Base-by-base conservation (phyloP, 805 yeast genomes). In the Candida germanica region DNA sequence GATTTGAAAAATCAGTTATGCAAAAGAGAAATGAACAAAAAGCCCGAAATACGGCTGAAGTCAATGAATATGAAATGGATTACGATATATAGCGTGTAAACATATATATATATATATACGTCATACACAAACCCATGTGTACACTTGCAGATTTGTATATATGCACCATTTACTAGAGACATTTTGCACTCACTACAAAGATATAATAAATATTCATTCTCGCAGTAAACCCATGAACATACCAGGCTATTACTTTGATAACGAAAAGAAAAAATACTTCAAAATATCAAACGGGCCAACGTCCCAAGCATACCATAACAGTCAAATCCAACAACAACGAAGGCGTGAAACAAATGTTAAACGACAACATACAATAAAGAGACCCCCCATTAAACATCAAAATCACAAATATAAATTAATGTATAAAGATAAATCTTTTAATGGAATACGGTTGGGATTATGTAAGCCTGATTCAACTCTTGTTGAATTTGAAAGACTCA, bases 1-100 rank as follows among this genome's bases (percentile, higher is more conserved):
- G 96, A 3, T 89, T 84, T 58, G 98, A 89, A 53, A 65, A 61
- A 32, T 64, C 71, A 36, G 73, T 84, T 69, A 69, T 84, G 44
- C 66, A 55, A 22, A 55, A 56, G 35, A 40, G 61, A 17, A 59
- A 50, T 21, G 63, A 62, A 27, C 32, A n/a, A 6, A 25, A 39
- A 19, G 34, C 42, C 3, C 10, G 14, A 56, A 29, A 66, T 52
- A 47, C 68, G 59, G 38, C 54, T 3, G 47, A 56, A 10, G 70
- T 39, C 13, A 42, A 47, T 15, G 45, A 38, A 17, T 53, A 53
- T 36, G 56, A 47, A 14, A 29, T 42, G 36, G 51, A 47, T 24
- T 45, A 25, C 34, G 49, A 45, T 21, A n/a, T n/a, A n/a, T n/a
- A n/a, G n/a, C n/a, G n/a, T n/a, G n/a, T n/a, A n/a, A n/a, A n/a